A percentile compares a stretch with the other conserved stretches of the same genome.
Evolutionary conservation across 2,329 filamentous ascomycete genomes (phyloP).

Genomic region (Hypoxylon sp.): DNA sequence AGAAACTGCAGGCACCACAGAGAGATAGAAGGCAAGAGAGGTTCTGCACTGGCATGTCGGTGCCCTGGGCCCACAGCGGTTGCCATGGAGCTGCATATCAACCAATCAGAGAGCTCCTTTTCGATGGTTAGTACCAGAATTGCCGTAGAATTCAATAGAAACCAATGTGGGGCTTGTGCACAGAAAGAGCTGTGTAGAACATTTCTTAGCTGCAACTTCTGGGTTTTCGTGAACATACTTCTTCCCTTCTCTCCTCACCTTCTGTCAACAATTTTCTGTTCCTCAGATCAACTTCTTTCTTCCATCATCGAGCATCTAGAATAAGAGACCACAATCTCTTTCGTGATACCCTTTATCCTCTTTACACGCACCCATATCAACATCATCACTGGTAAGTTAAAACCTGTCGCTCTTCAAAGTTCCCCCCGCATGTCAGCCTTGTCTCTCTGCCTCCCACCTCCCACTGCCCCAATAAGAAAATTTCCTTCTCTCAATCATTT

Average conservation of each 20-base stretch:
- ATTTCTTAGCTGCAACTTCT: conserved; percentile 39
- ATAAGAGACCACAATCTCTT: conserved; percentile 20
- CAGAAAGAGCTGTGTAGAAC: conserved; percentile 45
- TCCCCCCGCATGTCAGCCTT: conserved; percentile 40
- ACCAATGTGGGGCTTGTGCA: conserved; percentile 52
- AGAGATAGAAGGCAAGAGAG: conserved; percentile 41
- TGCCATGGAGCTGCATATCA: conserved; percentile 39
- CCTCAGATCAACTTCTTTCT: conserved; percentile 29
- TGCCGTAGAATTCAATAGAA: conserved; percentile 56
- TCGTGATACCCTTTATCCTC: conserved; percentile 42
- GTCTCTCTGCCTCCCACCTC: conserved; percentile 19
- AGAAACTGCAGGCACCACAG: conserved; percentile 41
- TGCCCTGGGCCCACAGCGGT: conserved; percentile 42
- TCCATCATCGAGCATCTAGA: conserved; percentile 21
- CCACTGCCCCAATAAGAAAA: not conserved
- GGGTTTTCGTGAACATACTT: conserved; percentile 33
- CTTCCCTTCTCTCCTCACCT: conserved; percentile 33
- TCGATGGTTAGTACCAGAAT: conserved; percentile 29
- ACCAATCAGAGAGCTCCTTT: conserved; percentile 46
- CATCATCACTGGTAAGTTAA: conserved; percentile 38
- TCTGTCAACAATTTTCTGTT: conserved; percentile 25
- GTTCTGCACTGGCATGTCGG: conserved; percentile 28
- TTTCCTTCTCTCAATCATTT: not conserved
- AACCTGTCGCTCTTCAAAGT: not conserved
- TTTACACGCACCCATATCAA: conserved; percentile 11